Evolutionary conservation across 2,329 filamentous ascomycete genomes (phyloP), one percentile per base, ranked within the genome.

Genomic region (Hyphodiscus sp.): DNA sequence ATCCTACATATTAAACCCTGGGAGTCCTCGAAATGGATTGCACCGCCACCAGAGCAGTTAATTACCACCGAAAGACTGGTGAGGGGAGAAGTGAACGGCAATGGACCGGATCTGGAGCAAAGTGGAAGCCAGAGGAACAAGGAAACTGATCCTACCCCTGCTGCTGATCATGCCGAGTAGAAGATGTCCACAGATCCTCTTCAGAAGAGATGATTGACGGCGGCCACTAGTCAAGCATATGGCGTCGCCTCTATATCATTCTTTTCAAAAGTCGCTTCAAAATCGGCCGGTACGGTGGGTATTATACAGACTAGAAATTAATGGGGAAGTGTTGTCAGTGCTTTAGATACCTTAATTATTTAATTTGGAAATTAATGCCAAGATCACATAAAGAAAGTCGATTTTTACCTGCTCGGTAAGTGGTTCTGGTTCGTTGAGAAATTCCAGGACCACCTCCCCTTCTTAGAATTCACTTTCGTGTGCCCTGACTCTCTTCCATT

Each of bases 1-100:
- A 56, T 59, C 43, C 42, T 60, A 20, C 58, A 63, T 29, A 52
- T 62, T 5, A 47, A 52, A 29, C 57, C 57, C 10, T 47, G 50
- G 23, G 54, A 60, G 47, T 60, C 57, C 47, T 47, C 49, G 6
- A 45, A 56, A 30, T 60, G 55, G 57, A 29, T 58, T n/a, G 58
- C 55, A 2, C 58, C 57, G 19, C 54, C 52, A 11, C 52, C 49
- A 19, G 55, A 58, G 7, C 26, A 61, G 41, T 26, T 60, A 2
- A n/a, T 61, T 7, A 58, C 55, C 2, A 58, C 59, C 3, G 56
- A 60, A 41, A 53, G 50, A 48, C 47, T 61, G 11, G 52, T 52
- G 16, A 49, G 54, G 20, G 54, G 50, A 20, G 54, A 47, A 15
- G 52, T 47, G 26, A 33, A 43, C 20, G 51, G 55, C 9, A 58